These are phyloP conservation scores for Lactifluus pinguis DNA, from an alignment of 768 basidiomycete genomes.

Conservation along the genomic window DNA sequence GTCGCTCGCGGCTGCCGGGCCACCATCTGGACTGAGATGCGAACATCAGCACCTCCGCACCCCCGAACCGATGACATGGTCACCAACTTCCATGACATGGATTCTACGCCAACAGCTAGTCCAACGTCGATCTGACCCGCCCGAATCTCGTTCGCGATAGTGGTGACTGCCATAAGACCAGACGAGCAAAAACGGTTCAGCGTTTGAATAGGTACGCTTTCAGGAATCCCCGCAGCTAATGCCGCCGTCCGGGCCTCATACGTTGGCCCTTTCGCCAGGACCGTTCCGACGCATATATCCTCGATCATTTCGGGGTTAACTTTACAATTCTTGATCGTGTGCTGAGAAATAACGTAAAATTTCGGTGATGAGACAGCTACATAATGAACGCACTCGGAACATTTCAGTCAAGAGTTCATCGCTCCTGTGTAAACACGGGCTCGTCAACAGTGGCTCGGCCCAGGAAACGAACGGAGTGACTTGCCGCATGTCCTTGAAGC, in stretches of 20 bases:
- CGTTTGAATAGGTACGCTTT: slow-evolving; percentile 62
- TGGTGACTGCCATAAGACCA: slow-evolving; percentile 77
- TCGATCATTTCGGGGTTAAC: slow-evolving; percentile 59
- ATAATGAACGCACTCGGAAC: slow-evolving; percentile 46
- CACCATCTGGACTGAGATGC: slow-evolving; percentile 48
- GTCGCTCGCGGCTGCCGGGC: slow-evolving; percentile 52
- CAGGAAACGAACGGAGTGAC: slow-evolving; percentile 21
- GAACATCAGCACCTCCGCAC: slow-evolving; percentile 19
- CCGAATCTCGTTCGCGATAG: slow-evolving; percentile 66
- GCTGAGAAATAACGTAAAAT: slow-evolving; percentile 28
- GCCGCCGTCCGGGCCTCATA: slow-evolving; percentile 70
- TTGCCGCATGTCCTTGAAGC: slow-evolving; percentile 59
- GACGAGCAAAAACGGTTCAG: slow-evolving; percentile 80
- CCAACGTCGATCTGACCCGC: slow-evolving; percentile 76
- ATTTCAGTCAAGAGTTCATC: slow-evolving; percentile 79
- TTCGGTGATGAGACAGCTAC: slow-evolving; percentile 12
- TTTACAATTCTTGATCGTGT: slow-evolving; percentile 46
- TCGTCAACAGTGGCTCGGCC: neutral
- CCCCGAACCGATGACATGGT: slow-evolving; percentile 19
- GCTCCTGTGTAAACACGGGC: slow-evolving; percentile 33
- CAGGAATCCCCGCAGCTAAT: slow-evolving; percentile 74
- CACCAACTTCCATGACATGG: slow-evolving; percentile 69
- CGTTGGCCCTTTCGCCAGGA: slow-evolving; percentile 51
- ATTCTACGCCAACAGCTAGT: slow-evolving; percentile 76
- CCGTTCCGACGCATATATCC: slow-evolving; percentile 76